phyloP scores from a whole-genome alignment of 2,329 filamentous ascomycete genomes.

The Ceratocystis lukuohia region DNA sequence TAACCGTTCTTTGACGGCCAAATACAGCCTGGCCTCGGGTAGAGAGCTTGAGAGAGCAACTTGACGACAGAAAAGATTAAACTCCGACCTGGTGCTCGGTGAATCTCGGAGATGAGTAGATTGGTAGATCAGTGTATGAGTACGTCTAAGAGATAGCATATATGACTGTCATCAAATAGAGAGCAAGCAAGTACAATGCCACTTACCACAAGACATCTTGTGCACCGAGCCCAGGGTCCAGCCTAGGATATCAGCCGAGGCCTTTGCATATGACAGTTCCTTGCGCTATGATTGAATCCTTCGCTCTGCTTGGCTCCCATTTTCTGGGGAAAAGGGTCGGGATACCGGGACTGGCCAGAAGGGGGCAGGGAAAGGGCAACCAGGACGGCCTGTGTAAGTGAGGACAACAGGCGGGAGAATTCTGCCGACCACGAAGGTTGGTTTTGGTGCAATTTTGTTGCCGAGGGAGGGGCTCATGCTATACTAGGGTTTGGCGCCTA shows the following conservation, averaged over 20 bases:
- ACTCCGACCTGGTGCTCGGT: conserved; percentile 1
- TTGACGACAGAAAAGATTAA: not conserved
- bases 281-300: conserved; percentile 3
- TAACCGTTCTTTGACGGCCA: not conserved
- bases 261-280: conserved; percentile 13
- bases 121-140: not conserved
- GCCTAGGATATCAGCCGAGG: conserved; percentile 1
- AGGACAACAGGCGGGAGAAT: not conserved
- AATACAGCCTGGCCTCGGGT: not conserved
- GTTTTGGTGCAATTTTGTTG: not conserved
- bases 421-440: not conserved
- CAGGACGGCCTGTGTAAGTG: not conserved
- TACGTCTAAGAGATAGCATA: not conserved
- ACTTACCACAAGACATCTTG: not conserved
- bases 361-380: not conserved
- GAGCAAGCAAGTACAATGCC: not conserved
- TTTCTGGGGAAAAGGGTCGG: conserved; percentile 17
- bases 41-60: not conserved
- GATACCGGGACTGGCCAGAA: conserved; percentile 13
- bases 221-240: not conserved
- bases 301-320: not conserved
- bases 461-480: too few species aligned
- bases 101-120: not conserved
- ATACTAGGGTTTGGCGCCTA: not conserved
- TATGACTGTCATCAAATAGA: not conserved